These are phyloP conservation scores for Carex kokanica DNA, from an alignment of 176 grass and related monocot species.

Conservation along the genomic window DNA sequence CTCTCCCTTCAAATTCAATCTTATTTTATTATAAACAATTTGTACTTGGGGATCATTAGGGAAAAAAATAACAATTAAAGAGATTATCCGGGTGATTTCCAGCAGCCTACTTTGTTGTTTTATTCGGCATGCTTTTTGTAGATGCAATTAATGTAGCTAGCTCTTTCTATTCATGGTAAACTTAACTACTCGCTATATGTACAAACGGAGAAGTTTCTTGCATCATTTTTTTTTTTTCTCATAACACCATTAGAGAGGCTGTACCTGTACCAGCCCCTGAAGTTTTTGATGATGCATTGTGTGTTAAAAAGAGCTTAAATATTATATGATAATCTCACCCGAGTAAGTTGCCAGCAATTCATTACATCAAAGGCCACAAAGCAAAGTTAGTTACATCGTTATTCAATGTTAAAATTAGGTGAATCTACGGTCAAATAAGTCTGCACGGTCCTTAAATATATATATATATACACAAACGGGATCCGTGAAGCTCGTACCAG, in stretches of 20 bases:
- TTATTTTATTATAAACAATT: neutral
- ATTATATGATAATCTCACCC: neutral
- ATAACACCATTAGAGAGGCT: no score
- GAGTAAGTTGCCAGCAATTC: neutral
- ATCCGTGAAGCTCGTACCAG: no score
- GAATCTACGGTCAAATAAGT: no score
- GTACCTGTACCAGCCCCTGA: neutral
- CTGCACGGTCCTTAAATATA: no score
- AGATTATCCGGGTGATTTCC: neutral
- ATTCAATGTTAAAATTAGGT: no score
- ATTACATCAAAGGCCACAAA: no score
- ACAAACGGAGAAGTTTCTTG: neutral
- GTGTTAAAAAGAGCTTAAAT: neutral
- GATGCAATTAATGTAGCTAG: neutral
- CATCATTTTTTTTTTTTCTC: neutral
- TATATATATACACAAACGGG: no score
- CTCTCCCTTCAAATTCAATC: neutral
- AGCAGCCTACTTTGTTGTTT: conserved; percentile 9
- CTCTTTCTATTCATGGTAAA: neutral
- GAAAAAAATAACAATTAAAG: neutral
- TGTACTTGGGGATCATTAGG: conserved; percentile 10
- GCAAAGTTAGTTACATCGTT: no score
- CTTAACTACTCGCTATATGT: neutral
- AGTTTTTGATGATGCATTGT: neutral
- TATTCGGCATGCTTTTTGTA: neutral